These are phyloP conservation scores for Spathaspora sp. DNA, from an alignment of 1,139 yeast species.

Conservation along the genomic window DNA sequence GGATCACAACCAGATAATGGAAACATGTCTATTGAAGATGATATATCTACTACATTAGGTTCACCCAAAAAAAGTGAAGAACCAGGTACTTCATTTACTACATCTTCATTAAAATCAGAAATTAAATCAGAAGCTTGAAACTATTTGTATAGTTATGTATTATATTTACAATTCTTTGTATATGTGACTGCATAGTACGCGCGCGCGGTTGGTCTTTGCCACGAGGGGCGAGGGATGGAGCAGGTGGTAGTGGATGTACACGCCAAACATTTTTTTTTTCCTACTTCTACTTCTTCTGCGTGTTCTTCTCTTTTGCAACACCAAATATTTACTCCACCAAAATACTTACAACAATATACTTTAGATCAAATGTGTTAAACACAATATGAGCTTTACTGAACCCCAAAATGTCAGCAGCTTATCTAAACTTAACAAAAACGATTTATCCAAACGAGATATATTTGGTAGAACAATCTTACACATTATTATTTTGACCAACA, in stretches of 20 bases:
- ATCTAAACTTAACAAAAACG: slow-evolving; percentile 37
- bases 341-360: neutral
- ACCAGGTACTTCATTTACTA: slow-evolving; percentile 1
- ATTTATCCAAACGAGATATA: slow-evolving; percentile 57
- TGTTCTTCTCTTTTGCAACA: neutral
- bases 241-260: too few species aligned
- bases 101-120: slow-evolving; percentile 5
- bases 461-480: slow-evolving; percentile 75
- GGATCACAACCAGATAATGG: slow-evolving; percentile 4
- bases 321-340: neutral
- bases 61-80: slow-evolving; percentile 1
- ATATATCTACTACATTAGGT: slow-evolving; percentile 3
- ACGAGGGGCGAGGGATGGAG: too few species aligned
- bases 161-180: neutral
- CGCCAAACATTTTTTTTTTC: neutral
- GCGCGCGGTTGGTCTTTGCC: neutral
- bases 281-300: neutral
- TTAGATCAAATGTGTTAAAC: slow-evolving; percentile 17
- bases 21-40: neutral
- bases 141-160: neutral
- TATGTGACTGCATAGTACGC: neutral
- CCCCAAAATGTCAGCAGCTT: slow-evolving; percentile 16
- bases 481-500: slow-evolving; percentile 53
- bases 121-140: slow-evolving; percentile 7
- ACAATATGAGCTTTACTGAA: slow-evolving; percentile 14